Base-by-base conservation (phyloP, 1,139 yeast species). In the Ashbya aceris region DNA sequence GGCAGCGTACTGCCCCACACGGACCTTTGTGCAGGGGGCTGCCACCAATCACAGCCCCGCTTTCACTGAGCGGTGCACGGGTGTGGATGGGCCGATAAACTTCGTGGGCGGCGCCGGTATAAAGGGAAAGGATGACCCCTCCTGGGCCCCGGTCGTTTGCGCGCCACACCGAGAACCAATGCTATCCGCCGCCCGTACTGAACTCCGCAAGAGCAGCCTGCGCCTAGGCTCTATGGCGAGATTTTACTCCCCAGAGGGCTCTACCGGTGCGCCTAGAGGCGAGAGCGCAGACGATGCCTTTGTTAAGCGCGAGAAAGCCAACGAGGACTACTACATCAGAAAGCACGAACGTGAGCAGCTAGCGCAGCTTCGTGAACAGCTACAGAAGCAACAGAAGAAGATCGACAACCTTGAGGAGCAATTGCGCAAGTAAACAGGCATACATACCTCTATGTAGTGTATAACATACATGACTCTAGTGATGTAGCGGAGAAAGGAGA, bases 291-390 rank as follows among this genome's bases (percentile, higher is more conserved):
- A 67, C 37, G 80, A 76, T 54, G 68, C 77, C 44, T 77, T 77
- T 64, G 66, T 70, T 54, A 74, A 78, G 62, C 78, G 86, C 58
- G 87, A 80, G 65, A 74, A 74, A 67, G 85, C 85, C 47, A 73
- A 73, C 54, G 87, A 80, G 67, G 82, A 79, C 64, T 65, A 62
- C 54, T 80, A 74, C 66, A 70, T 79, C 60, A 71, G 65, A 57
- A 74, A 76, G 56, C 73, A 73, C 58, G 85, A 80, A 65, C 74
- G 74, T 60, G 84, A 77, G 58, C 76, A 74, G 65, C 66, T 79
- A 53, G 71, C 69, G 48, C 69, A 70, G 38, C 66, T 77, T 54
- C 71, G 66, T 53, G 73, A 71, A 57, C 69, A 73, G 52, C 60
- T 74, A 52, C 68, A 73, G 60, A 66, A 73, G 60, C 78, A 73